A percentile compares a stretch with the other conserved stretches of the same genome.
Evolutionary conservation across 495 filamentous ascomycete species (phyloP).

Genomic region (Bombardia bombarda): DNA sequence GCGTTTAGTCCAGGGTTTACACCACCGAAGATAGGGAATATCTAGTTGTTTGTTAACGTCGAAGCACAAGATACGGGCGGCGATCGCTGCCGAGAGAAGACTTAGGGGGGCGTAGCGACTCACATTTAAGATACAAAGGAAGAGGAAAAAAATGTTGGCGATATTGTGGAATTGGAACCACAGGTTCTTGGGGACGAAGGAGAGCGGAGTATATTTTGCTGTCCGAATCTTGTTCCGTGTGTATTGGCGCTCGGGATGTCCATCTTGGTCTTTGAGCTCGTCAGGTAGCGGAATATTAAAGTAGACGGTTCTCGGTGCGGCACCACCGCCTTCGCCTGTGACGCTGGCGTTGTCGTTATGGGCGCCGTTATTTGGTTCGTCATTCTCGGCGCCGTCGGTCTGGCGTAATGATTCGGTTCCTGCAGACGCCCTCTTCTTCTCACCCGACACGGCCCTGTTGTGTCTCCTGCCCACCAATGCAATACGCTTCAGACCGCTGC

Average conservation of each 20-base stretch:
- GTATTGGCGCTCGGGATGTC: constrained; percentile 59
- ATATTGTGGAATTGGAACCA: constrained; percentile 98
- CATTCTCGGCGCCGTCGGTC: constrained; percentile 24
- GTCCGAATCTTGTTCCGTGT: constrained; percentile 95
- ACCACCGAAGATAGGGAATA: constrained; percentile 92
- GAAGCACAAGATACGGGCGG: neutral
- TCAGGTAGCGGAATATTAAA: constrained; percentile 81
- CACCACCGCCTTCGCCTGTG: constrained; percentile 25
- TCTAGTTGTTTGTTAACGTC: constrained; percentile 43
- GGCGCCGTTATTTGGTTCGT: neutral
- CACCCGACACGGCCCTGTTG: constrained; percentile 49
- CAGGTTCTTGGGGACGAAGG: constrained; percentile 95
- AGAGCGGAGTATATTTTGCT: constrained; percentile 91
- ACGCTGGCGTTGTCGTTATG: constrained; percentile 24
- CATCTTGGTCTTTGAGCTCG: constrained; percentile 75
- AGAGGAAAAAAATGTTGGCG: constrained; percentile 96
- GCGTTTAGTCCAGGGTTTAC: constrained; percentile 84
- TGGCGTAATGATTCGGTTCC: constrained; percentile 37
- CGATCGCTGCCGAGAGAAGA: neutral
- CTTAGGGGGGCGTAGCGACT: constrained; percentile 24
- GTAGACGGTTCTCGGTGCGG: constrained; percentile 48
- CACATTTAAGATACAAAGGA: constrained; percentile 90
- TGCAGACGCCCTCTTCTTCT: constrained; percentile 67
- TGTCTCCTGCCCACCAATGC: constrained; percentile 77
- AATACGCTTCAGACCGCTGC: constrained; percentile 69